phyloP scores from a whole-genome alignment of 176 grass and related monocot species.

The Paspalum vaginatum region DNA sequence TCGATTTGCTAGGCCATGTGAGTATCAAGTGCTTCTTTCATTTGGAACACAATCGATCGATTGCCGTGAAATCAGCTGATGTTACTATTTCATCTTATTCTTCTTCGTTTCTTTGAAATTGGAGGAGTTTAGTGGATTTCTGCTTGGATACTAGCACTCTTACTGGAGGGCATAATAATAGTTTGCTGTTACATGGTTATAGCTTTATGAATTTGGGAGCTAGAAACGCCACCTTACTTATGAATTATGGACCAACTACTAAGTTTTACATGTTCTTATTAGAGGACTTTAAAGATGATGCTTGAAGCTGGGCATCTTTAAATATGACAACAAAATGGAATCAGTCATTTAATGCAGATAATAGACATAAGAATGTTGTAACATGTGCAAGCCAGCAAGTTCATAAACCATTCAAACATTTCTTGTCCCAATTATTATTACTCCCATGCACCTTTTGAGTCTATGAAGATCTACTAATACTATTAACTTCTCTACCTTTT shows the following conservation, averaged over 20 bases:
- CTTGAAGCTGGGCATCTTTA: conserved; percentile 19
- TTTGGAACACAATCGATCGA: background rate
- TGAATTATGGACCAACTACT: background rate
- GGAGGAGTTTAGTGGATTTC: background rate
- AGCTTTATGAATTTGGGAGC: conserved; percentile 22
- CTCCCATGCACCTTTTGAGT: background rate
- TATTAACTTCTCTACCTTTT: background rate
- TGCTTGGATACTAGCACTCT: background rate
- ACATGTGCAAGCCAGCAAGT: background rate
- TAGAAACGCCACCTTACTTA: background rate
- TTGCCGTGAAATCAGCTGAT: conserved; percentile 1
- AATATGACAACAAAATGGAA: background rate
- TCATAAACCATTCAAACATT: conserved; percentile 14
- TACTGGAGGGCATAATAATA: background rate
- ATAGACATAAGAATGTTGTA: background rate
- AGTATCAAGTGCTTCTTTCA: conserved; percentile 36
- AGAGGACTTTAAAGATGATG: background rate
- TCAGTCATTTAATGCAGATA: conserved; percentile 1
- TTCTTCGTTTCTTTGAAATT: background rate
- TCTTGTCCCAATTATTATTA: no score
- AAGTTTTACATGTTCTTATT: conserved; percentile 9
- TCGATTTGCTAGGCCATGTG: conserved; percentile 74
- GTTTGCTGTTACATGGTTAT: background rate
- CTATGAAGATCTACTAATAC: no score
- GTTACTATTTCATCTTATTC: background rate